phyloP scores from a whole-genome alignment of 176 grass and related monocot genomes.

The Elaeis guineensis region DNA sequence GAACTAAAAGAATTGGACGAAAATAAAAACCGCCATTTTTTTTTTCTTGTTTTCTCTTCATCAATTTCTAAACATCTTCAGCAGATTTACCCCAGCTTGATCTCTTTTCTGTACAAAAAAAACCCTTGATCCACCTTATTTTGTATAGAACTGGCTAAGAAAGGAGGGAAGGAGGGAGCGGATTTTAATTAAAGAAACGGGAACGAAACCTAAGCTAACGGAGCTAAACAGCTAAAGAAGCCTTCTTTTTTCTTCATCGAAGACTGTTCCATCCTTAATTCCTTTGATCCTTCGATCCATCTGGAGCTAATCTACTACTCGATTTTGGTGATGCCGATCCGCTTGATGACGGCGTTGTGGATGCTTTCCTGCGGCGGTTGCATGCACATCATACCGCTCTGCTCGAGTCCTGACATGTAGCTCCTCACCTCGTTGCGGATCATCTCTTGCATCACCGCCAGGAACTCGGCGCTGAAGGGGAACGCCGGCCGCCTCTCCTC shows the following conservation, averaged over 20 bases:
- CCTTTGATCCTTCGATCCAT: neutral
- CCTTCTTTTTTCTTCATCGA: slow-evolving; percentile 1
- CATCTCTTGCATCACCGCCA: slow-evolving; percentile 22
- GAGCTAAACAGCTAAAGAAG: slow-evolving; percentile 12
- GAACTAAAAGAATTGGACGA: neutral
- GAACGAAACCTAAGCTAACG: slow-evolving; percentile 5
- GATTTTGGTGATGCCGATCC: neutral
- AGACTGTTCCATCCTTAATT: slow-evolving; percentile 1
- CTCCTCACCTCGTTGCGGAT: slow-evolving; percentile 18
- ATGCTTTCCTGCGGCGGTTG: slow-evolving; percentile 2
- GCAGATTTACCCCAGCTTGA: too few species aligned
- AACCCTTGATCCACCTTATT: slow-evolving; percentile 14
- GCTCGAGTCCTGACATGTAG: slow-evolving; percentile 12
- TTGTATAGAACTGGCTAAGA: neutral
- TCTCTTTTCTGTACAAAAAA: slow-evolving; percentile 13
- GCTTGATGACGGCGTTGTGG: slow-evolving; percentile 1
- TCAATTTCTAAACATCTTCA: too few species aligned
- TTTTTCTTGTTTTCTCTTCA: neutral
- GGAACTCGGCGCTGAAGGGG: slow-evolving; percentile 6
- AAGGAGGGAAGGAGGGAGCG: neutral
- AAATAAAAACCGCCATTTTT: neutral
- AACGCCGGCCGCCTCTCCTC: too few species aligned
- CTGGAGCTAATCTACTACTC: slow-evolving; percentile 21
- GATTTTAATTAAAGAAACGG: neutral
- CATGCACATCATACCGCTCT: neutral